Conservation (phyloP, 2,329 filamentous ascomycete species). For the Cordyceps pruinosa region DNA sequence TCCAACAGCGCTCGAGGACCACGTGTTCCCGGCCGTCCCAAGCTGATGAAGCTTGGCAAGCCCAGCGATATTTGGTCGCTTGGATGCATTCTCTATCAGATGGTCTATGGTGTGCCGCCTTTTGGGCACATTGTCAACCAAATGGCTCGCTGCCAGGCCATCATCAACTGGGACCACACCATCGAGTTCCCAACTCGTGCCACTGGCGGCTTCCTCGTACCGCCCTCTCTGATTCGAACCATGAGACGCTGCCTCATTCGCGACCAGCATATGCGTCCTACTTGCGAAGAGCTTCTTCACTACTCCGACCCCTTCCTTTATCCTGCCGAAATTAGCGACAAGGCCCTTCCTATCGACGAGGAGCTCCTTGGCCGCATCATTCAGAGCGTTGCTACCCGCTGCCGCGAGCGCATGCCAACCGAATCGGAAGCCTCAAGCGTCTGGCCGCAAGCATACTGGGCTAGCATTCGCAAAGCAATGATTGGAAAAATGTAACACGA, state of each 20-base stretch:
- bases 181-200: constrained; percentile 68
- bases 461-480: constrained; percentile 48
- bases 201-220: constrained; percentile 57
- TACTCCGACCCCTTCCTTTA: constrained; percentile 57
- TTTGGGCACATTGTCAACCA: constrained; percentile 88
- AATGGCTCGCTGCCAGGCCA: constrained; percentile 79
- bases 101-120: constrained; percentile 94
- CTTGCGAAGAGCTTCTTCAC: constrained; percentile 54
- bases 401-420: constrained; percentile 50
- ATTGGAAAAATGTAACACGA: constrained; percentile 23
- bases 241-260: constrained; percentile 57
- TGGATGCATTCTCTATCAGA: constrained; percentile 94
- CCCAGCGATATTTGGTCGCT: constrained; percentile 94
- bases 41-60: constrained; percentile 92
- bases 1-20: constrained; percentile 59
- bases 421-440: constrained; percentile 48
- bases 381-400: constrained; percentile 54
- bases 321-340: constrained; percentile 49
- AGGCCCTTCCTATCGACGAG: constrained; percentile 53
- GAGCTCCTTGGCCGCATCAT: constrained; percentile 56
- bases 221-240: constrained; percentile 51
- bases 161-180: constrained; percentile 68
- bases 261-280: constrained; percentile 55
- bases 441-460: constrained; percentile 58
- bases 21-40: constrained; percentile 41